phyloP scores from a whole-genome alignment of 345 rosid genomes.

The Dipteronia dyeriana region DNA sequence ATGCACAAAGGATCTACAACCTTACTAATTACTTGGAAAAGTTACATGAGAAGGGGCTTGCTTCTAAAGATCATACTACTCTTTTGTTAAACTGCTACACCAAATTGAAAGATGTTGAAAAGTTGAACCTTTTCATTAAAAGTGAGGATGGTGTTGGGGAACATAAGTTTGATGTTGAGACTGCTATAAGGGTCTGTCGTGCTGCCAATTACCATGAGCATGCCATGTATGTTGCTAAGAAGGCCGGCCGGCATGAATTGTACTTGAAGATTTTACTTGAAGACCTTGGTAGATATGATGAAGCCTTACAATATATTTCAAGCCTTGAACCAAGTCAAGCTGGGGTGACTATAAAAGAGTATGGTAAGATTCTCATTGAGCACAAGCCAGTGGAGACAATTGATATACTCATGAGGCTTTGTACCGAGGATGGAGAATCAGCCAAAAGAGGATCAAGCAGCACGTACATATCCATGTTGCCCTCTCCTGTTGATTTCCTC shows the following conservation, averaged over 20 bases:
- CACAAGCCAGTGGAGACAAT: slow-evolving; percentile 88
- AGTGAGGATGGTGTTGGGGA: slow-evolving; percentile 91
- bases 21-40: slow-evolving; percentile 96
- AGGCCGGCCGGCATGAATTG: slow-evolving; percentile 96
- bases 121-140: slow-evolving; percentile 85
- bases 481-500: slow-evolving; percentile 97
- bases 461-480: slow-evolving; percentile 76
- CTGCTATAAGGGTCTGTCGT: slow-evolving; percentile 97
- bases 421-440: slow-evolving; percentile 72
- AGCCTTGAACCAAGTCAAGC: slow-evolving; percentile 98
- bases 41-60: slow-evolving; percentile 93
- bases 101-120: slow-evolving; percentile 92
- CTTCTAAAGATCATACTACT: slow-evolving; percentile 99
- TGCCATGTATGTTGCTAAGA: slow-evolving; percentile 98
- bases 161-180: slow-evolving; percentile 94
- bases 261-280: slow-evolving; percentile 91
- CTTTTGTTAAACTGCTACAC: slow-evolving; percentile 95
- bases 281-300: slow-evolving; percentile 92
- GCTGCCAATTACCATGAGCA: slow-evolving; percentile 98
- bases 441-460: slow-evolving; percentile 57
- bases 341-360: slow-evolving; percentile 90
- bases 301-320: slow-evolving; percentile 87
- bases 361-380: slow-evolving; percentile 92
- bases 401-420: slow-evolving; percentile 85
- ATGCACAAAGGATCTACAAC: slow-evolving; percentile 97